Percentiles rank a stretch among this genome's conserved stretches.
phyloP scores from a whole-genome alignment of 129 eudicot species.

The sunflower (Helianthus annuus) region HanXRQr2.0-SUNRISE NC_035449.2:55890401-55890900 shows the following conservation, averaged over 20 bases:
- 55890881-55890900: no score
- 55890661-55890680: neutral
- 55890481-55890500: conserved; percentile 11
- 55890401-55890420: conserved; percentile 80
- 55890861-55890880: no score
- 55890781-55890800: no score
- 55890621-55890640: neutral
- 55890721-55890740: conserved; percentile 93
- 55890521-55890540: conserved; percentile 12
- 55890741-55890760: conserved; percentile 78
- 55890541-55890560: neutral
- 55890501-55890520: neutral
- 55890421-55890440: conserved; percentile 75
- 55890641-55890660: conserved; percentile 6
- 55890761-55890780: neutral
- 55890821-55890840: no score
- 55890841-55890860: no score
- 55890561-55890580: conserved; percentile 27
- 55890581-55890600: neutral
- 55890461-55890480: neutral
- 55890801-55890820: no score
- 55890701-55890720: conserved; percentile 22
- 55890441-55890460: conserved; percentile 51
- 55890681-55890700: neutral
- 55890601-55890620: neutral